Evolutionary conservation across 2,329 filamentous ascomycete genomes (phyloP), one percentile per base, ranked within the genome.

Genomic region (Leptodontidium sp.): DNA sequence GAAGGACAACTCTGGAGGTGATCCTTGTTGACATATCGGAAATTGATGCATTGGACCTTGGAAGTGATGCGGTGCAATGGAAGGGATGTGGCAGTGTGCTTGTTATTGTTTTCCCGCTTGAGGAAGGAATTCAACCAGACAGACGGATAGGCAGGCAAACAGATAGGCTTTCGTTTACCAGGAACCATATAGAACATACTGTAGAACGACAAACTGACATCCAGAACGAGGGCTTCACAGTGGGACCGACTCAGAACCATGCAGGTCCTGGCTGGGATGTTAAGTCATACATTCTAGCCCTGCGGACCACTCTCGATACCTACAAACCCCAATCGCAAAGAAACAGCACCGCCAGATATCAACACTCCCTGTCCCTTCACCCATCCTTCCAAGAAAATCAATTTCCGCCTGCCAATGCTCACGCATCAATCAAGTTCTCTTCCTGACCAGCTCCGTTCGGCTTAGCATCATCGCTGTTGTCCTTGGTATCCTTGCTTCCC

Each of bases 391-490:
- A 68, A 69, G 66, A 68, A 69, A 66, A 21, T 26, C 49, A 45
- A 67, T 55, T 14, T 45, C 40, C 53, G 57, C 26, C 45, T 12
- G 43, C 65, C 29, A 47, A 11, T 53, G 49, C 70, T 80, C 78
- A 89, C 78, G 86, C 85, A 75, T 90, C 87, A 78, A 90, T 87
- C 73, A 90, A 80, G 80, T 88, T 88, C 80, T 86, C 87, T 78
- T 88, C 84, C 73, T 81, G 80, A 74, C 82, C 24, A 75, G 80
- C 74, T 83, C 82, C 71, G 81, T 83, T 74, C 17, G 71, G 32
- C 65, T 77, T 75, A 32, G 65, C 59, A 72, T 78, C 77, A 55
- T 77, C 77, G 49, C 66, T 76, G 72, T 79, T 80, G 70, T 81
- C 80, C 70, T 78, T 78, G 49, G 79, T 81, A 71, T 81, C 80